These are phyloP conservation scores for Neonectria sp. DNA, from an alignment of 2,329 filamentous ascomycete genomes.

Conservation along the genomic window DNA sequence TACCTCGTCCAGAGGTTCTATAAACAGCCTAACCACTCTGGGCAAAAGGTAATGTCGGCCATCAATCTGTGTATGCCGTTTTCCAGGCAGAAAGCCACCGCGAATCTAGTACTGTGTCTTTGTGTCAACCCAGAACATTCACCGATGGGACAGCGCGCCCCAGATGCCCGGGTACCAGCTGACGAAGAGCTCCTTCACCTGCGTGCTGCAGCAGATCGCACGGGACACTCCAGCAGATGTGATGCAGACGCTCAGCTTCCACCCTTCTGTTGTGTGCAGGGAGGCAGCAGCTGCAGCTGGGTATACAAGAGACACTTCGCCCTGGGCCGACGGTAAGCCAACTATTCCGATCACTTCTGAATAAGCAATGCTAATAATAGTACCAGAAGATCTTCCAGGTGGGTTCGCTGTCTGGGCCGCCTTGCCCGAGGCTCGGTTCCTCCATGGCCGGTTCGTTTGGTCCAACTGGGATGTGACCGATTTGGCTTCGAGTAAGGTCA, in stretches of 20 bases:
- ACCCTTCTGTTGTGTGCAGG: constrained; percentile 58
- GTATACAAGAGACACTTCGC: constrained; percentile 40
- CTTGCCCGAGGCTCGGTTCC: constrained; percentile 59
- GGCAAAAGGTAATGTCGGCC: constrained; percentile 25
- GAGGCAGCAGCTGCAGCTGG: constrained; percentile 43
- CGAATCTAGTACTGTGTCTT: constrained; percentile 30
- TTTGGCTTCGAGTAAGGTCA: constrained; percentile 42
- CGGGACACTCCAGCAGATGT: constrained; percentile 47
- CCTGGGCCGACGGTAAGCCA: constrained; percentile 38
- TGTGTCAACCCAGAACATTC: constrained; percentile 41
- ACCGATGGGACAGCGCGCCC: constrained; percentile 44
- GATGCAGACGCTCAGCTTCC: constrained; percentile 58
- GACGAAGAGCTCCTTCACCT: constrained; percentile 55
- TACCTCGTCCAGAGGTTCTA: constrained; percentile 38
- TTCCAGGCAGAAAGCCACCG: accelerated
- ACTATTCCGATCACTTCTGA: too few relatives aligned
- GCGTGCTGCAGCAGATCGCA: constrained; percentile 55
- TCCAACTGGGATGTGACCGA: constrained; percentile 68
- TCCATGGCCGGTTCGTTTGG: constrained; percentile 64
- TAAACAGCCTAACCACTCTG: constrained; percentile 32
- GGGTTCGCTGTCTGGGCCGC: constrained; percentile 61
- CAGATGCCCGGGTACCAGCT: constrained; percentile 51
- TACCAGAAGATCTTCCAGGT: constrained; percentile 56
- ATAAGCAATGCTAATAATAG: not conserved
- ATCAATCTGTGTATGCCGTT: not conserved